A percentile compares a stretch with the other conserved stretches of the same genome.
These are phyloP conservation scores for Penicillium sp. DNA, from an alignment of 2,329 filamentous ascomycete species.

Conservation along the genomic window DNA sequence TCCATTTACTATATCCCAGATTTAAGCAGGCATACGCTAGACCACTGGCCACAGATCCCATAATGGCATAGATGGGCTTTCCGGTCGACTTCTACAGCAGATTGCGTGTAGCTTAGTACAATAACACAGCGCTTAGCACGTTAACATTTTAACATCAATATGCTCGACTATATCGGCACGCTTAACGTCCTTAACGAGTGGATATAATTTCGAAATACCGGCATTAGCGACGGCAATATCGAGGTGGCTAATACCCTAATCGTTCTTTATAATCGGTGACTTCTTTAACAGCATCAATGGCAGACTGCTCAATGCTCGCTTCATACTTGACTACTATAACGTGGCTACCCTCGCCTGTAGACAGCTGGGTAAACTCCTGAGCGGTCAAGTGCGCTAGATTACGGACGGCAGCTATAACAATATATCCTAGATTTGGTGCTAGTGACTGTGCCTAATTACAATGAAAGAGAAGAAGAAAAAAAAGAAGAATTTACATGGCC, in stretches of 20 bases:
- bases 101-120: constrained; percentile 27
- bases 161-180: constrained; percentile 19
- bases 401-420: constrained; percentile 36
- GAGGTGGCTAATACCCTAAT: constrained; percentile 24
- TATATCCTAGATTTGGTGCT: neutral
- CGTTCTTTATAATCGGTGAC: too few relatives aligned
- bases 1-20: neutral
- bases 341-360: constrained; percentile 22
- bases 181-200: constrained; percentile 27
- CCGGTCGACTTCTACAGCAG: constrained; percentile 23
- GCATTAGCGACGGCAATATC: constrained; percentile 37
- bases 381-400: constrained; percentile 21
- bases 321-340: constrained; percentile 30
- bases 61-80: neutral
- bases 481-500: constrained; percentile 5
- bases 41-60: neutral
- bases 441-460: neutral
- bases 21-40: neutral
- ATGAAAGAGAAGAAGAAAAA: too few relatives aligned
- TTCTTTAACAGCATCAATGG: constrained; percentile 22
- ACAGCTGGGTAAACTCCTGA: constrained; percentile 16
- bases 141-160: constrained; percentile 27
- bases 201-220: constrained; percentile 21
- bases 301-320: constrained; percentile 20
- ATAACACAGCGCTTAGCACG: constrained; percentile 24